These are phyloP conservation scores for Niveomyces coronatus DNA, from an alignment of 2,329 filamentous ascomycete genomes.

Conservation along the genomic window DNA sequence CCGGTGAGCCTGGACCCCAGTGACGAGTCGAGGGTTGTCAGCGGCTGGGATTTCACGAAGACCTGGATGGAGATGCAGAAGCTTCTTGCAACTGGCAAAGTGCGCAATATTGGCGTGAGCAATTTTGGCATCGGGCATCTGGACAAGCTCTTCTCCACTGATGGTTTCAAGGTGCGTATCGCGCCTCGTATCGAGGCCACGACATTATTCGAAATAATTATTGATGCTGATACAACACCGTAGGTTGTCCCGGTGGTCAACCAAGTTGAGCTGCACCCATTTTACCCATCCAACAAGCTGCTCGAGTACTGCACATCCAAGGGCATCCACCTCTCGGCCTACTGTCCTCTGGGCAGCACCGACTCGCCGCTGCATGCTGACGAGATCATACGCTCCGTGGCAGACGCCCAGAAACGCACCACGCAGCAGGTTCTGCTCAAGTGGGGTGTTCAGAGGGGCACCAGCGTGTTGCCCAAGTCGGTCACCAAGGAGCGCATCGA, in stretches of 20 bases:
- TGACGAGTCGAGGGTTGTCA: slow-evolving; percentile 29
- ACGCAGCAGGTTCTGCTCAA: too few species aligned
- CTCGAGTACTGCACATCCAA: slow-evolving; percentile 50
- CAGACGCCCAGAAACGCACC: too few species aligned
- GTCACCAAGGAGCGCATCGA: slow-evolving; percentile 58
- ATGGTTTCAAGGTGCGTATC: too few species aligned
- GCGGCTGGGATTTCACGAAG: slow-evolving; percentile 25
- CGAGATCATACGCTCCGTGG: too few species aligned
- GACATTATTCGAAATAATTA: slow-evolving; percentile 36
- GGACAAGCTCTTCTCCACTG: slow-evolving; percentile 4
- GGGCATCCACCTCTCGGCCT: slow-evolving; percentile 56
- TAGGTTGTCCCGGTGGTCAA: slow-evolving; percentile 52
- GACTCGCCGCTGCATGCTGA: too few species aligned
- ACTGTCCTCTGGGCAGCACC: too few species aligned
- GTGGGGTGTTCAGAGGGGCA: too few species aligned
- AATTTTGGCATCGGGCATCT: slow-evolving; percentile 56
- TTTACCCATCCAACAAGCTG: too few species aligned
- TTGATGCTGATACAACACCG: slow-evolving; percentile 46
- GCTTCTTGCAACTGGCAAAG: slow-evolving; percentile 30
- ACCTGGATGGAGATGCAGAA: slow-evolving; percentile 31
- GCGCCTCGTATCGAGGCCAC: not conserved
- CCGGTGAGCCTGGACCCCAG: slow-evolving; percentile 36
- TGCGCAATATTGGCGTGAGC: slow-evolving; percentile 59
- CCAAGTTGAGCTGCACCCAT: slow-evolving; percentile 60
- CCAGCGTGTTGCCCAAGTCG: slow-evolving; percentile 64